A percentile compares a stretch with the other conserved stretches of the same genome.
phyloP scores from a whole-genome alignment of 2,329 filamentous ascomycete species.

The Chrysoporthe puriensis region DNA sequence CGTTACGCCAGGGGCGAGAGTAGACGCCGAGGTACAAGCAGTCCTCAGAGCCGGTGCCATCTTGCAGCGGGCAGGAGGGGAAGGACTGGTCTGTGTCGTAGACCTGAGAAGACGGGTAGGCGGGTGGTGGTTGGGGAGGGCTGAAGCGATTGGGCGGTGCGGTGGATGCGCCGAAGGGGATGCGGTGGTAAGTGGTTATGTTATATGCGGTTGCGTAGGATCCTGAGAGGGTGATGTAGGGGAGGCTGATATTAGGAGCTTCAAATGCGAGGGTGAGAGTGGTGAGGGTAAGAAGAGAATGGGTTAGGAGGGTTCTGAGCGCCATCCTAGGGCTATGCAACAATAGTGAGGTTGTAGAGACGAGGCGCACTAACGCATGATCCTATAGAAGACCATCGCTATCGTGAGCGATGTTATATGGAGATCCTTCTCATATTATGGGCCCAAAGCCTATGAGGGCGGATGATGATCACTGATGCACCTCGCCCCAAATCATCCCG shows the following conservation, averaged over 20 bases:
- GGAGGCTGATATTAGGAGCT: background rate
- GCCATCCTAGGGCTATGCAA: background rate
- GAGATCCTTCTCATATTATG: background rate
- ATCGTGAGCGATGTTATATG: background rate
- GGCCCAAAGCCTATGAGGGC: background rate
- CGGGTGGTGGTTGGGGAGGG: constrained; percentile 38
- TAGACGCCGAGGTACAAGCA: constrained; percentile 58
- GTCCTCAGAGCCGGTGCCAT: constrained; percentile 44
- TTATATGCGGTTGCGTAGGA: constrained; percentile 7
- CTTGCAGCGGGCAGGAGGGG: constrained; percentile 39
- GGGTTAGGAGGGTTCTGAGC: background rate
- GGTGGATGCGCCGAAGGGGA: constrained; percentile 51
- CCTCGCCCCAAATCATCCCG: background rate
- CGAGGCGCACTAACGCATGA: background rate
- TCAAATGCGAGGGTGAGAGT: background rate
- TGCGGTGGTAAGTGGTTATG: constrained; percentile 52
- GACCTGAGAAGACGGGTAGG: constrained; percentile 28
- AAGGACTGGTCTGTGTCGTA: constrained; percentile 31
- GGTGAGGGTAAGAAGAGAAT: background rate
- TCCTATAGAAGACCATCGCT: background rate
- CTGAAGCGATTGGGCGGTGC: constrained; percentile 49
- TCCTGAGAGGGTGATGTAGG: constrained; percentile 8
- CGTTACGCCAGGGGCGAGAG: constrained; percentile 38
- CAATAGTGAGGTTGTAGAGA: background rate
- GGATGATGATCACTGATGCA: background rate